Evolutionary conservation across 1,284 basidiomycete species (phyloP), one percentile per base, ranked within the genome.

Genomic region (Ceratobasidium sp.): DNA sequence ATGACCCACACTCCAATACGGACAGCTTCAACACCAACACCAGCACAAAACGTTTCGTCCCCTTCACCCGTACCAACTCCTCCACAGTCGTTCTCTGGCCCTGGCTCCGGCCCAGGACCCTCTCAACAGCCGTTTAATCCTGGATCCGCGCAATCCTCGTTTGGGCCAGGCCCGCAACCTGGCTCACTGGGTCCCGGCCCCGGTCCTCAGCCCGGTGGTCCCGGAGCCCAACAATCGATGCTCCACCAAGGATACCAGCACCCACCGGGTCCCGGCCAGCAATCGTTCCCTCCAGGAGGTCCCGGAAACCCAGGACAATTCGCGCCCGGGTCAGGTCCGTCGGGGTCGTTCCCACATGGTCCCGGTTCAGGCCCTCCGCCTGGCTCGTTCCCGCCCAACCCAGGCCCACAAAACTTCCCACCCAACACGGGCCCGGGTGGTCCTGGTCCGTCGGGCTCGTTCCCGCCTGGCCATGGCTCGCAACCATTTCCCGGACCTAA

Each of bases 41-140:
- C 38, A 11, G 36, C 48, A 25, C 49, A 33, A 40, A 38, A 38
- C 36, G 40, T 12, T 21, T 30, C 63, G 16, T 40, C 49, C 3
- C 63, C 63, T 1, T 67, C 63, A 14, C 63, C 63, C 2, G 63
- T 36, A 12, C 63, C 63, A n/a, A 67, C 63, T 18, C 63, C 63
- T 1, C 63, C 63, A 11, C 63, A 67, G 42, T 54, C 63, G 48
- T 67, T 67, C 33, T 33, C 28, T 33, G 36, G 49, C 21, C 62
- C 62, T 23, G 30, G 48, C 18, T 46, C 62, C 16, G 62, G 62
- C 14, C 62, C 42, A 28, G 46, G 46, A 8, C 30, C 62, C 8
- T 64, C 48, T n/a, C 63, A 48, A 42, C 49, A 33, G 9, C 51
- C 3, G 49, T 67, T 64, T 25, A 38, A 49, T 38, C 48, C 62